Percentiles rank a stretch among this genome's conserved stretches.
Evolutionary conservation across 2,329 filamentous ascomycete genomes (phyloP).

Genomic region (Lasiodiplodia sp.): DNA sequence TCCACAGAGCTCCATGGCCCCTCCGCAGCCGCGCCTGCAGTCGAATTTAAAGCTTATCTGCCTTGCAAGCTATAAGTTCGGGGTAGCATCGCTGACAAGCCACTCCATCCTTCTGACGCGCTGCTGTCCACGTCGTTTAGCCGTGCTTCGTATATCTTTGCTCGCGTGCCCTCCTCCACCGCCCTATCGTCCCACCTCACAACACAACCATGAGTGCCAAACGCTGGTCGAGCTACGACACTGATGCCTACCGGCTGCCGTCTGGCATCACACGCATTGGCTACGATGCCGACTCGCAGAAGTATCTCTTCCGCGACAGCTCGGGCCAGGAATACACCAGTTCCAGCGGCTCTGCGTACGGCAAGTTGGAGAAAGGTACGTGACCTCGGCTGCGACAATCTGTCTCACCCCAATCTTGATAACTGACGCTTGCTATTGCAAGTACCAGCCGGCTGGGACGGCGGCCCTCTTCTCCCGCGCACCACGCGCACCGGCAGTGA

Average conservation of each 20-base stretch:
- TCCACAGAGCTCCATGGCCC: slow-evolving; percentile 6
- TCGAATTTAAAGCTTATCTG: slow-evolving; percentile 12
- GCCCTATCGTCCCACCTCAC: not conserved
- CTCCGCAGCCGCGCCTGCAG: slow-evolving; percentile 4
- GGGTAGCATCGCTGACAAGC: slow-evolving; percentile 7
- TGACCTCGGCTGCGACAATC: no score
- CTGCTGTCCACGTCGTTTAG: slow-evolving; percentile 5
- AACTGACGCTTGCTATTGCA: not conserved
- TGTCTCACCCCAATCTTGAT: not conserved
- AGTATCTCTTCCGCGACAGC: slow-evolving; percentile 60
- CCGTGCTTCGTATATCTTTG: slow-evolving; percentile 3
- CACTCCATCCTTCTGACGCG: slow-evolving; percentile 13
- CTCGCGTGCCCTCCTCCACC: not conserved
- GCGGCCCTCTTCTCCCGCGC: slow-evolving; percentile 22
- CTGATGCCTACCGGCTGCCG: slow-evolving; percentile 61
- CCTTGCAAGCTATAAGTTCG: not conserved
- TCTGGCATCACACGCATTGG: slow-evolving; percentile 62
- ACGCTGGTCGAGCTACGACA: slow-evolving; percentile 26
- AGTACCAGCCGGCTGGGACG: slow-evolving; percentile 24
- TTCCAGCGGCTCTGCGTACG: slow-evolving; percentile 59
- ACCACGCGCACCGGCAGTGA: slow-evolving; percentile 7
- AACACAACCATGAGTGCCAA: slow-evolving; percentile 21
- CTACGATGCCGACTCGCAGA: slow-evolving; percentile 64
- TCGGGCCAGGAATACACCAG: slow-evolving; percentile 61
- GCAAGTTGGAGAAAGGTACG: slow-evolving; percentile 51